Evolutionary conservation across 2,329 filamentous ascomycete species (phyloP), one percentile per base, ranked within the genome.

Genomic region (Microsporum audouinii): DNA sequence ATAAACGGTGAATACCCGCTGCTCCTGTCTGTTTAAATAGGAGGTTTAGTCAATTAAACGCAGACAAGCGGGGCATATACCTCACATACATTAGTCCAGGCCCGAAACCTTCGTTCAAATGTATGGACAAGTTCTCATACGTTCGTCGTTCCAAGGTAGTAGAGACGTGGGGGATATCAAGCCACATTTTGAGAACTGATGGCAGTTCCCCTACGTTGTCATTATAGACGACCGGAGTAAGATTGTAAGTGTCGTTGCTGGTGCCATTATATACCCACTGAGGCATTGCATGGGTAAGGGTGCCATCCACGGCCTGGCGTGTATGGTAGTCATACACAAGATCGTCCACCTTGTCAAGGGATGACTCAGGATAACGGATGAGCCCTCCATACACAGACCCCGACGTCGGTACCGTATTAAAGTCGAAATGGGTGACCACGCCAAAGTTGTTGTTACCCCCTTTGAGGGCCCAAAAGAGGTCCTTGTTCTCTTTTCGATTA

Each of bases 401-500:
- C 6, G 51, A 8, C 8, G 39, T 61, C 39, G 57, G 17, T 12
- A 61, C 6, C 1, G 80, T 1, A 76, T 78, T 68, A 12, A 80
- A 67, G 27, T 77, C 73, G 62, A 75, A 75, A 7, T 67, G 69
- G 14, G 77, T 74, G 60, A 76, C 71, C 45, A 76, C 68, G 31
- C 65, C 65, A 56, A 65, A 79, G 60, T 76, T 78, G 62, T 77
- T 74, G 0, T 76, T 76, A 0, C 77, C 77, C n/a, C 77, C 78
- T 4, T 72, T 69, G 34, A 79, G 62, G 17, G 73, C 77, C 78
- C 77, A 81, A 68, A 79, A 81, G 1, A 81, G 70, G 51, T 80
- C 78, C 0, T 68, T 27, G 55, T 83, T 76, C 5, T 58, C 61
- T 0, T 61, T 61, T 5, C 6, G 7, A 38, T 69, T 80, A 0